Evolutionary conservation across 2,329 filamentous ascomycete species (phyloP).

Genomic region (Polychaeton citri): DNA sequence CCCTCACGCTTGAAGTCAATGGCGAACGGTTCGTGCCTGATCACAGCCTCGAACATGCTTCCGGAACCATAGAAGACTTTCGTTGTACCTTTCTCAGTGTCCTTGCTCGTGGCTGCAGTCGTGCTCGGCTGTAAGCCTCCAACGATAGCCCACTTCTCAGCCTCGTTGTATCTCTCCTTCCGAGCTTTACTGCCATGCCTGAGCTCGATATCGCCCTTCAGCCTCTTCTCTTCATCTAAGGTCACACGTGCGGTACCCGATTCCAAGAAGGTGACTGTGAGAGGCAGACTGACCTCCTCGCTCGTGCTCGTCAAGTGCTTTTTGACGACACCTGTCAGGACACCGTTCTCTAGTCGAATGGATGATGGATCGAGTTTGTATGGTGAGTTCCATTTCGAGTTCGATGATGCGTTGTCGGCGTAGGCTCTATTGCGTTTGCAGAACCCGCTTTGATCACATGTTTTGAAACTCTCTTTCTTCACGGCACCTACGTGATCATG

Average conservation of each 20-base stretch:
- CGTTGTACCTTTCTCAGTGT: constrained; percentile 55
- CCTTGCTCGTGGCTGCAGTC: constrained; percentile 52
- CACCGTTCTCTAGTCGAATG: constrained; percentile 63
- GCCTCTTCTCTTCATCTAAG: constrained; percentile 80
- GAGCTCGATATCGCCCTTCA: constrained; percentile 78
- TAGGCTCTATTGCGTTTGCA: constrained; percentile 88
- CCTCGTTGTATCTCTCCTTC: constrained; percentile 92
- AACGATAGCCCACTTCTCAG: constrained; percentile 72
- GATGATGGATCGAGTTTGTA: constrained; percentile 64
- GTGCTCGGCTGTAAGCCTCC: constrained; percentile 64
- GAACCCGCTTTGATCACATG: constrained; percentile 89
- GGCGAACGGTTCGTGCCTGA: constrained; percentile 69
- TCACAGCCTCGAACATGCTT: constrained; percentile 65
- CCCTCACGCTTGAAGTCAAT: constrained; percentile 81
- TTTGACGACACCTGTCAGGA: constrained; percentile 65
- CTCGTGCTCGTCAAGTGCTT: constrained; percentile 57
- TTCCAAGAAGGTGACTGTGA: constrained; percentile 78
- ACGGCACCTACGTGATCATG: constrained; percentile 49
- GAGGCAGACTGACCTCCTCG: constrained; percentile 63
- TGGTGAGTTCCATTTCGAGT: constrained; percentile 63
- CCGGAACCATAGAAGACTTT: constrained; percentile 65
- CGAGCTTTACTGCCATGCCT: constrained; percentile 70
- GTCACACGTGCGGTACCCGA: constrained; percentile 79
- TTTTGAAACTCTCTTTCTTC: constrained; percentile 96
- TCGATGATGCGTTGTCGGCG: constrained; percentile 59